These are phyloP conservation scores for Didymellaceae sp. DNA, from an alignment of 2,329 filamentous ascomycete genomes.

Conservation along the genomic window DNA sequence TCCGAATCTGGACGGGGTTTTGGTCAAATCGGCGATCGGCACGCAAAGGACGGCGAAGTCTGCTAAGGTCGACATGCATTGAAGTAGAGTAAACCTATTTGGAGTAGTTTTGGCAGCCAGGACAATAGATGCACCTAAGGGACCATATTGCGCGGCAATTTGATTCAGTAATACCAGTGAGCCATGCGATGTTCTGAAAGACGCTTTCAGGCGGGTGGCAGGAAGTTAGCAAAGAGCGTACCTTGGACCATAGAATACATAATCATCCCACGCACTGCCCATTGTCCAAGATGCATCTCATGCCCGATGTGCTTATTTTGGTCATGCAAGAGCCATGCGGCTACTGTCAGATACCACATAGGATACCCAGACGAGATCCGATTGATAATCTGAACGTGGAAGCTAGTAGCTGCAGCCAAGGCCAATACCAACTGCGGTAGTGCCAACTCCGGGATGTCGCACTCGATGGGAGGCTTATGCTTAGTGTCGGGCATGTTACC, in stretches of 20 bases:
- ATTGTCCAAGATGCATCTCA: constrained; percentile 14
- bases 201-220: constrained; percentile 72
- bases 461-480: constrained; percentile 6
- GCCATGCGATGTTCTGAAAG: no score
- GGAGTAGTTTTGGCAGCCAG: no score
- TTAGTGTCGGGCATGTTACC: constrained; percentile 18
- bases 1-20: no score
- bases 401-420: constrained; percentile 73
- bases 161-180: background rate
- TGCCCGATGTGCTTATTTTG: background rate
- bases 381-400: constrained; percentile 94
- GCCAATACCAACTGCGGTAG: constrained; percentile 76
- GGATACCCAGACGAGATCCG: constrained; percentile 87
- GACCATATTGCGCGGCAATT: background rate
- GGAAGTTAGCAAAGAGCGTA: constrained; percentile 83
- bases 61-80: no score
- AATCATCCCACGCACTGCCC: constrained; percentile 62
- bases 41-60: no score
- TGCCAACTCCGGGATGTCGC: constrained; percentile 60
- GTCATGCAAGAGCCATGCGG: constrained; percentile 43
- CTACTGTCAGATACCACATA: constrained; percentile 86
- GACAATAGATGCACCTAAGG: no score
- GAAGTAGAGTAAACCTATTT: no score
- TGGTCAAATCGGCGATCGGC: no score
- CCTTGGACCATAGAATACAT: constrained; percentile 86